Evolutionary conservation across 2,329 filamentous ascomycete genomes (phyloP).

Genomic region (Scleromitrula shiraiana): DNA sequence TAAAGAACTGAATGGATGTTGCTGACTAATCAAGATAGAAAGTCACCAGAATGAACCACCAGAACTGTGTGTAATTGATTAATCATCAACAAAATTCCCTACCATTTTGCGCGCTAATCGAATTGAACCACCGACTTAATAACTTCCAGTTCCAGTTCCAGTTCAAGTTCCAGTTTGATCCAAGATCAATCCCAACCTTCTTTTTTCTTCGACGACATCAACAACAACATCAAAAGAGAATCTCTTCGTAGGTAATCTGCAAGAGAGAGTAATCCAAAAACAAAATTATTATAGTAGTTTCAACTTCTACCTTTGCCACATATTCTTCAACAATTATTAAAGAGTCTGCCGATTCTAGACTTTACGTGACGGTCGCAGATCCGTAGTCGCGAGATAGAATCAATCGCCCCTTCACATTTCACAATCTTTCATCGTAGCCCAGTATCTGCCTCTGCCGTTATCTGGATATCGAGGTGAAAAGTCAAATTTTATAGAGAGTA

Average conservation of each 20-base stretch:
- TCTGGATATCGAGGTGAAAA: slow-evolving; percentile 9
- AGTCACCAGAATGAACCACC: no score
- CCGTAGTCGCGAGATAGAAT: slow-evolving; percentile 11
- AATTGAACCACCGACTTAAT: no score
- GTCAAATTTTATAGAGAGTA: slow-evolving; percentile 10
- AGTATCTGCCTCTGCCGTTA: slow-evolving; percentile 8
- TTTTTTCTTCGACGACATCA: neutral
- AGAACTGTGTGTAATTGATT: no score
- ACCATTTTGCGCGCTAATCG: no score
- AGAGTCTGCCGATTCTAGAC: slow-evolving; percentile 2
- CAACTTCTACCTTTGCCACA: slow-evolving; percentile 1
- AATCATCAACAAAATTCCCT: no score
- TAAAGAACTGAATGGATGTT: no score
- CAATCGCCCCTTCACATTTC: slow-evolving; percentile 4
- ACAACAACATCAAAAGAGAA: neutral
- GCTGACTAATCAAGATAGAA: no score
- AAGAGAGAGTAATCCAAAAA: slow-evolving; percentile 5
- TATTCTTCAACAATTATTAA: neutral
- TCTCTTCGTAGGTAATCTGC: slow-evolving; percentile 4
- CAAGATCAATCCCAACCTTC: neutral
- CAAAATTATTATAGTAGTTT: slow-evolving; percentile 1
- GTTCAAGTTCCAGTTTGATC: no score
- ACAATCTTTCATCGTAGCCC: slow-evolving; percentile 11
- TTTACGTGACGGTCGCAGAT: slow-evolving; percentile 10
- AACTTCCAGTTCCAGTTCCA: no score